These are phyloP conservation scores for Stephanocyclus meneghinianus DNA, from an alignment of 352 stramenopile species.

Conservation along the genomic window DNA sequence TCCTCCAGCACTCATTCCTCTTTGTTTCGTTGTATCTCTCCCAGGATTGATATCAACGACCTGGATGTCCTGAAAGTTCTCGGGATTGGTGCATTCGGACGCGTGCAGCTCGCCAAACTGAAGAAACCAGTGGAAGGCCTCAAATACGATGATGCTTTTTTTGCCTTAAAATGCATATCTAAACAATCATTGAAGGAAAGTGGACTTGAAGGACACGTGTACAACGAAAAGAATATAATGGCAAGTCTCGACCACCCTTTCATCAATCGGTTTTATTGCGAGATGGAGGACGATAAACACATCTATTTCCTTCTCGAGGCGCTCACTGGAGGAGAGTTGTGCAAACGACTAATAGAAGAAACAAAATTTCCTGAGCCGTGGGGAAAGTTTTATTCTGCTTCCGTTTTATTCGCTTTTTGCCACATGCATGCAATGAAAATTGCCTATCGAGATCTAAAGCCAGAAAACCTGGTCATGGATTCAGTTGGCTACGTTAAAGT, in stretches of 20 bases:
- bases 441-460: conserved; percentile 91
- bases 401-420: conserved; percentile 77
- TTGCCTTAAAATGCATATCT: conserved; percentile 90
- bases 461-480: conserved; percentile 91
- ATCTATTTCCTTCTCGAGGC: conserved; percentile 94
- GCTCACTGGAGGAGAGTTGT: conserved; percentile 91
- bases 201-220: conserved; percentile 89
- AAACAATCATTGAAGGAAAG: conserved; percentile 92
- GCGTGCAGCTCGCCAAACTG: conserved; percentile 88
- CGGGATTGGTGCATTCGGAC: conserved; percentile 92
- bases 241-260: conserved; percentile 88
- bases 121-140: conserved; percentile 43
- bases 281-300: conserved; percentile 90
- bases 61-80: conserved; percentile 90
- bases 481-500: conserved; percentile 90
- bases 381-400: conserved; percentile 77
- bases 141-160: conserved; percentile 84
- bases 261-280: conserved; percentile 89
- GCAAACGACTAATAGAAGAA: conserved; percentile 87
- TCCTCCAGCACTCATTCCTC: not conserved
- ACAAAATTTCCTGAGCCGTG: conserved; percentile 66
- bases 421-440: conserved; percentile 86
- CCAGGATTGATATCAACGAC: conserved; percentile 84
- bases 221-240: conserved; percentile 90
- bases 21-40: not conserved